Conservation (phyloP, 768 basidiomycete species). For the Sarcomyxa edulis region DNA sequence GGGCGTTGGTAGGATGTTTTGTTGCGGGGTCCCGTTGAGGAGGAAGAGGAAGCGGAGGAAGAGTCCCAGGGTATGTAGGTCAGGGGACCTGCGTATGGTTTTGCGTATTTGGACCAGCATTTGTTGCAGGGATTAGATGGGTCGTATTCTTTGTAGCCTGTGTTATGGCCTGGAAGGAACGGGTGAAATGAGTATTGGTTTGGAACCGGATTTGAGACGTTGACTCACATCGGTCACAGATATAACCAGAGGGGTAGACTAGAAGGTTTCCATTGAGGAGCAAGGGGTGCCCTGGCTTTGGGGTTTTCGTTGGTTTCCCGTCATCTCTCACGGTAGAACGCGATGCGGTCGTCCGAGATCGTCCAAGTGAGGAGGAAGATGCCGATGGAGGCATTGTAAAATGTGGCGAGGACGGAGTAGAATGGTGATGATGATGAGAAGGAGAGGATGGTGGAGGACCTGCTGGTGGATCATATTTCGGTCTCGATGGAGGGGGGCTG, state of each 20-base stretch:
- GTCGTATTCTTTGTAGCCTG: conserved; percentile 68
- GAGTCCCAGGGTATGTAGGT: conserved; percentile 39
- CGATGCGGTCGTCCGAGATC: conserved; percentile 3
- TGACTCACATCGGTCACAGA: conserved; percentile 63
- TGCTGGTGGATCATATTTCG: conserved; percentile 26
- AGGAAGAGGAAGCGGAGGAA: conserved; percentile 8
- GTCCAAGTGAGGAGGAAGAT: conserved; percentile 20
- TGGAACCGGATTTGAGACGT: conserved; percentile 1
- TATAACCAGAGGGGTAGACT: conserved; percentile 60
- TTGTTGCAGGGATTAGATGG: conserved; percentile 61
- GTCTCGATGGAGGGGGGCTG: conserved; percentile 3
- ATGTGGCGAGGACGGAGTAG: conserved; percentile 4
- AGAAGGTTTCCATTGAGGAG: conserved; percentile 56
- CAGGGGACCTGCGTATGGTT: conserved; percentile 56
- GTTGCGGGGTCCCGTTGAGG: conserved; percentile 3
- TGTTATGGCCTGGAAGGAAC: conserved; percentile 53
- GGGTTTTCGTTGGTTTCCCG: conserved; percentile 56
- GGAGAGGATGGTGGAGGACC: conserved; percentile 14
- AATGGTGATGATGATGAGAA: neutral
- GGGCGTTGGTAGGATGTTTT: conserved; percentile 31
- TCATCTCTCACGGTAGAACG: conserved; percentile 33
- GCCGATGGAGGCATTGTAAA: conserved; percentile 17
- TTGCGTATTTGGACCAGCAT: conserved; percentile 72
- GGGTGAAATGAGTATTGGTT: neutral
- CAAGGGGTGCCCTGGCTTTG: conserved; percentile 64